Percentiles rank a stretch among this genome's conserved stretches.
phyloP scores from a whole-genome alignment of 1,284 basidiomycete genomes.

The Cerioporus squamosus region DNA sequence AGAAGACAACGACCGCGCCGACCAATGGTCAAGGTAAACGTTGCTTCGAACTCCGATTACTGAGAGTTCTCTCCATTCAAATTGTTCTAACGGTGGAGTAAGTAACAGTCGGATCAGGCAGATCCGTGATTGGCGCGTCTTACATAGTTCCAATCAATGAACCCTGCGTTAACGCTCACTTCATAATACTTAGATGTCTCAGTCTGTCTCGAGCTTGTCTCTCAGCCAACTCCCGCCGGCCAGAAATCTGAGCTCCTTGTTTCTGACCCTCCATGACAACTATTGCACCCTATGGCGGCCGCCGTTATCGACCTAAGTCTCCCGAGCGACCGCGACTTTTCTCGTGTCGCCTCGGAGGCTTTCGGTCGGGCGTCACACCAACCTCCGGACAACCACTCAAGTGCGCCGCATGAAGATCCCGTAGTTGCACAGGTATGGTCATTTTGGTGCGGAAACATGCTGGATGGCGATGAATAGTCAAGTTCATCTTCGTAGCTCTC shows the following conservation, averaged over 20 bases:
- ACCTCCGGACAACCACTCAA: background rate
- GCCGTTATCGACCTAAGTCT: background rate
- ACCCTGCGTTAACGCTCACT: no score
- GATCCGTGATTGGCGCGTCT: background rate
- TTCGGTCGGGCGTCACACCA: background rate
- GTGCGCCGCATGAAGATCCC: slow-evolving; percentile 7
- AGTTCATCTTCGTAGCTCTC: slow-evolving; percentile 47
- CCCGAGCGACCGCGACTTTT: slow-evolving; percentile 4
- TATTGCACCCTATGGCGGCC: slow-evolving; percentile 6
- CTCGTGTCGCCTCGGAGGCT: slow-evolving; percentile 19
- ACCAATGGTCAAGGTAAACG: background rate
- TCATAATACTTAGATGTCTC: no score
- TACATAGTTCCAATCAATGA: background rate
- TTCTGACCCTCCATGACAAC: background rate
- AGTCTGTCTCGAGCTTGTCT: no score
- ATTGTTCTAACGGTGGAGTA: background rate
- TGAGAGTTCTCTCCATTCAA: background rate
- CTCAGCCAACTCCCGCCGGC: no score
- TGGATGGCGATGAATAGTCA: background rate
- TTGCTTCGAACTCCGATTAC: slow-evolving; percentile 18
- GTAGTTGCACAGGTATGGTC: slow-evolving; percentile 16
- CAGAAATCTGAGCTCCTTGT: background rate
- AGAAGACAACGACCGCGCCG: slow-evolving; percentile 21
- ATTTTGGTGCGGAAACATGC: no score
- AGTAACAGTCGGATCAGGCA: background rate